Base-by-base conservation (phyloP, 306 rosid genomes). In the Rosa lucieae region DNA sequence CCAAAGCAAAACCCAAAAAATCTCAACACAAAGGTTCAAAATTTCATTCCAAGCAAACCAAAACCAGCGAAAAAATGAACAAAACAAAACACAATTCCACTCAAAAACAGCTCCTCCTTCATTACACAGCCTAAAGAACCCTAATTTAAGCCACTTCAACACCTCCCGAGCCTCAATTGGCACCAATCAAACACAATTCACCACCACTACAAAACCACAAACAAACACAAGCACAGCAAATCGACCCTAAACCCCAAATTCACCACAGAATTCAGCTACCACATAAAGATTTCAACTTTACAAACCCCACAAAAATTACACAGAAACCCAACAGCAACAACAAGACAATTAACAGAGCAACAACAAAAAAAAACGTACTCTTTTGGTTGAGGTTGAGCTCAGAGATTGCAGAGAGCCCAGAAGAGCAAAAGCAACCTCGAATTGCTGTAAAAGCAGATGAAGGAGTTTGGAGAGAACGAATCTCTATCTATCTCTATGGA, bases 381-480 rank as follows among this genome's bases (percentile, higher is more conserved):
- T 26, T 55, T 43, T 37, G 29, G 8, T 43, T 26, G 67, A 40
- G 17, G 66, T 26, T 44, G 76, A 81, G 78, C 48, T 65, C 8
- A 48, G 55, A 46, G 18, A 8, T 1, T 40, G 32, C 46, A 56
- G 14, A 69, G 68, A 59, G 42, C 79, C 4, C 43, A 66, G 68
- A 78, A 78, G 68, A 29, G 68, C 68, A 62, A 32, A 32, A 81
- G 79, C 77, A 78, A 90, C 89, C 90, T 85, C 65, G 81, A 81
- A 85, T 75, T 62, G 15, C 5, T 67, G 68, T 44, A 46, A 79
- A 70, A 67, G 56, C 32, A 74, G 49, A 46, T 6, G 77, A 76
- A 46, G 26, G 3, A 49, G 76, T 21, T 37, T 8, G 62, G 39
- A 65, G 66, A 48, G 70, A 59, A 46, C 58, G 48, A 47, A 65